Evolutionary conservation across 306 rosid genomes (phyloP).

Genomic region (Castanopsis chinensis): DNA sequence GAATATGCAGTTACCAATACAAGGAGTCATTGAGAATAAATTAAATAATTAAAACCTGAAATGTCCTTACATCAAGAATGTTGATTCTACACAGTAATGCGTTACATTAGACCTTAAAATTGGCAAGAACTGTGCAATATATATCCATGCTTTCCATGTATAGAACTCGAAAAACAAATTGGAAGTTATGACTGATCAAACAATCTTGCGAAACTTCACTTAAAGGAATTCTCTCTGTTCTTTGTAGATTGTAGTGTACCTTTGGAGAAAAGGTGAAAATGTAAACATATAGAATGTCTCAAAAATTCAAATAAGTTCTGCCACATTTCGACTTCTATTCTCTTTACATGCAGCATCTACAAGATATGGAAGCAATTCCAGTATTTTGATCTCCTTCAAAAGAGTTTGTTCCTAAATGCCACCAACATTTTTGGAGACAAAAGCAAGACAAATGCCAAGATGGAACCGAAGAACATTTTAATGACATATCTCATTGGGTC

Average conservation of each 20-base stretch:
- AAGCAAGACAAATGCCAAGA: constrained; percentile 65
- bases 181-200: neutral
- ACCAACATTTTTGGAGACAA: constrained; percentile 65
- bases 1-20: neutral
- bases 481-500: constrained; percentile 50
- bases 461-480: constrained; percentile 77
- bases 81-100: neutral
- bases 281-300: neutral
- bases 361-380: neutral
- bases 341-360: neutral
- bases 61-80: neutral
- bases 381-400: constrained; percentile 22
- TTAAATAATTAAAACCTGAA: neutral
- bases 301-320: neutral
- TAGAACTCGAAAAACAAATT: neutral
- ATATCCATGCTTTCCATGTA: neutral
- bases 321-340: neutral
- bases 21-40: neutral
- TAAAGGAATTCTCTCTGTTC: neutral
- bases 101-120: neutral
- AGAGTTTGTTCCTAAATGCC: constrained; percentile 56
- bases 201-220: neutral
- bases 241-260: neutral
- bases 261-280: neutral
- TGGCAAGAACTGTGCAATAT: neutral